Evolutionary conservation across 139 green algal genomes (phyloP), one percentile per base, ranked within the genome.

Genomic region (Ettlia oleoabundans): DNA sequence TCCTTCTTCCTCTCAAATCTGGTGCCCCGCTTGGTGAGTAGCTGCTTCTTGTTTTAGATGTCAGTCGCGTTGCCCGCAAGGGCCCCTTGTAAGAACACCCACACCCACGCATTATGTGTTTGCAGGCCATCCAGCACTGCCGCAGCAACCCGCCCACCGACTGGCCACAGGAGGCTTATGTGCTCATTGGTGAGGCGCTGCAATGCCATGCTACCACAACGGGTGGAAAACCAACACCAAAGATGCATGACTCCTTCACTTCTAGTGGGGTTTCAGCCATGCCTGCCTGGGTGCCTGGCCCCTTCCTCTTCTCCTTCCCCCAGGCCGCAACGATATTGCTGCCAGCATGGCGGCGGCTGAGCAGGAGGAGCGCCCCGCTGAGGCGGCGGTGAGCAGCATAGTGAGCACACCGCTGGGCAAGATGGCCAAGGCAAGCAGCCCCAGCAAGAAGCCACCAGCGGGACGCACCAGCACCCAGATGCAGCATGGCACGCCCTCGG

Each of bases 301-400:
- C n/a, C n/a, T n/a, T n/a, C n/a, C n/a, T n/a, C n/a, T n/a, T n/a
- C n/a, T n/a, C n/a, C n/a, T n/a, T n/a, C n/a, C 35, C 26, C 41
- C 77, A 82, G 94, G 93, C 0, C 83, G 95, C 0, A 88, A 96
- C 40, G 95, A 98, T 78, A 90, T 98, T 18, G 95, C 93, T 7
- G 91, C 93, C 41, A 94, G 86, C 21, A 77, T 92, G 47, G 75
- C 86, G 1, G 89, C 89, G 37, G 66, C 63, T 3, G 69, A 70
- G 78, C 53, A 77, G 66, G 42, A 83, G 43, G 47, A 69, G 55
- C 41, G 37, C 18, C 78, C 78, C 26, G 65, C 51, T 4, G 78
- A 61, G 51, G 78, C 66, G 1, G 62, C 75, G 4, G 41, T 71
- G 10, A 76, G 38, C 51, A 74, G 63, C 78, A 83, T 83, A 38